Evolutionary conservation across 2,329 filamentous ascomycete genomes (phyloP).

Genomic region (Macroventuria anomochaeta): DNA sequence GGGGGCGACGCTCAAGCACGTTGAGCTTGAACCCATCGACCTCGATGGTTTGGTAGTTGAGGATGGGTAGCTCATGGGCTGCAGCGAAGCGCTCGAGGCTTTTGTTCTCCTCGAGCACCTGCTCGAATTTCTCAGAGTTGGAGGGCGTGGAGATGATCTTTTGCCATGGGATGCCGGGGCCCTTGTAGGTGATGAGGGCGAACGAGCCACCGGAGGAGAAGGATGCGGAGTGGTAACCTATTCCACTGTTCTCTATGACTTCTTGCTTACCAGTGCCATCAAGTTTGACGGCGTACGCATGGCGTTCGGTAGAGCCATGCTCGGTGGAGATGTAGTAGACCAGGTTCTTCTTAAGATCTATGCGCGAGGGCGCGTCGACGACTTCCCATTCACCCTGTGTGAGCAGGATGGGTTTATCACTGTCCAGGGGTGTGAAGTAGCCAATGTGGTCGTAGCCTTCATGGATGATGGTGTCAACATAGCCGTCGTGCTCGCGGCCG

Average conservation of each 20-base stretch:
- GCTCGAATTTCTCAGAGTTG: constrained; percentile 68
- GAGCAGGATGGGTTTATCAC: constrained; percentile 79
- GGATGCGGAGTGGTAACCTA: constrained; percentile 81
- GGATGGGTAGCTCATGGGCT: constrained; percentile 79
- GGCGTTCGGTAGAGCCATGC: constrained; percentile 85
- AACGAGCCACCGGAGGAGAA: constrained; percentile 86
- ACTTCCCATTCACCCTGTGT: constrained; percentile 95
- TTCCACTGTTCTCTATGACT: constrained; percentile 73
- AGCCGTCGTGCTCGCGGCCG: constrained; percentile 81
- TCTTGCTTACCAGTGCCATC: constrained; percentile 76
- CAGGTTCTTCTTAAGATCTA: constrained; percentile 83
- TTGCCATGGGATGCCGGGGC: constrained; percentile 88
- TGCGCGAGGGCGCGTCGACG: constrained; percentile 78
- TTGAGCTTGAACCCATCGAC: constrained; percentile 78
- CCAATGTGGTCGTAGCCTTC: constrained; percentile 89
- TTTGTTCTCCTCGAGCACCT: constrained; percentile 79
- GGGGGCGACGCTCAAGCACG: constrained; percentile 83
- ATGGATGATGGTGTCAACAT: constrained; percentile 88
- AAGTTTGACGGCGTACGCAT: constrained; percentile 87
- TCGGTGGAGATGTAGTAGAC: constrained; percentile 92
- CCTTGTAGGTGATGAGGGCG: constrained; percentile 81
- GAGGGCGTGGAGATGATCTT: constrained; percentile 85
- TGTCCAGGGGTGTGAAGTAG: constrained; percentile 90
- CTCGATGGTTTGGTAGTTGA: constrained; percentile 83
- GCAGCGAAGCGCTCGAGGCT: constrained; percentile 71